Percentiles rank a stretch among this genome's conserved stretches.
Conservation (phyloP, 345 rosid genomes). For the Crucihimalaya himalaica region DNA sequence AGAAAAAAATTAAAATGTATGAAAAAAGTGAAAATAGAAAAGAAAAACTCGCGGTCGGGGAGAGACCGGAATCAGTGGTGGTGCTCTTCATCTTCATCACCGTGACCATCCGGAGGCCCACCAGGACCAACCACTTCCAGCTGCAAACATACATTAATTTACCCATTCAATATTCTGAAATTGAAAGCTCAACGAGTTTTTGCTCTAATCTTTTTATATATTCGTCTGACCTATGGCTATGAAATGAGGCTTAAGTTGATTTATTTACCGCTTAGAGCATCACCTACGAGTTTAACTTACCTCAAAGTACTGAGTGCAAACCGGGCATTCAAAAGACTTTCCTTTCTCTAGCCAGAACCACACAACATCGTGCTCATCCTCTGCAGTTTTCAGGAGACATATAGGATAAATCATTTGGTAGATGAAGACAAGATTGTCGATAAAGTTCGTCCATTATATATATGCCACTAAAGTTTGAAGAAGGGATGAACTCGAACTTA, state of each 20-base stretch:
- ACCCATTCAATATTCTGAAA: not conserved
- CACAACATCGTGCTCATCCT: conserved; percentile 94
- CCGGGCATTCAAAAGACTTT: conserved; percentile 80
- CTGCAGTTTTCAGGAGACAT: conserved; percentile 41
- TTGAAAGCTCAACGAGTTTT: not conserved
- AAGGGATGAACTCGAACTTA: conserved; percentile 18
- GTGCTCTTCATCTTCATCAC: conserved; percentile 51
- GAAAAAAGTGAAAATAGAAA: not conserved
- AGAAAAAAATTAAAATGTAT: not conserved
- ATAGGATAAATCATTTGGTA: conserved; percentile 5
- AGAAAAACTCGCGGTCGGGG: conserved; percentile 27
- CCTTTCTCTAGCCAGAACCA: conserved; percentile 99
- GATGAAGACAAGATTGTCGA: not conserved
- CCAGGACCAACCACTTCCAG: conserved; percentile 95
- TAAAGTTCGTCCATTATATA: not conserved
- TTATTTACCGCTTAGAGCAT: not conserved
- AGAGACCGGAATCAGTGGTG: conserved; percentile 48
- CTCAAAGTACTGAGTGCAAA: conserved; percentile 83
- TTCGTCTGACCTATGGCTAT: not conserved
- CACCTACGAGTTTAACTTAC: conserved; percentile 41
- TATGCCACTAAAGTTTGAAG: not conserved
- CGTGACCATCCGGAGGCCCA: conserved; percentile 83
- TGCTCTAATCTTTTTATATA: conserved; percentile 8
- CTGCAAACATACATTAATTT: conserved; percentile 35
- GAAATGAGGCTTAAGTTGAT: not conserved